A percentile compares a stretch with the other conserved stretches of the same genome.
Evolutionary conservation across 805 yeast genomes (phyloP).

Genomic region (Yarrowia sp.): DNA sequence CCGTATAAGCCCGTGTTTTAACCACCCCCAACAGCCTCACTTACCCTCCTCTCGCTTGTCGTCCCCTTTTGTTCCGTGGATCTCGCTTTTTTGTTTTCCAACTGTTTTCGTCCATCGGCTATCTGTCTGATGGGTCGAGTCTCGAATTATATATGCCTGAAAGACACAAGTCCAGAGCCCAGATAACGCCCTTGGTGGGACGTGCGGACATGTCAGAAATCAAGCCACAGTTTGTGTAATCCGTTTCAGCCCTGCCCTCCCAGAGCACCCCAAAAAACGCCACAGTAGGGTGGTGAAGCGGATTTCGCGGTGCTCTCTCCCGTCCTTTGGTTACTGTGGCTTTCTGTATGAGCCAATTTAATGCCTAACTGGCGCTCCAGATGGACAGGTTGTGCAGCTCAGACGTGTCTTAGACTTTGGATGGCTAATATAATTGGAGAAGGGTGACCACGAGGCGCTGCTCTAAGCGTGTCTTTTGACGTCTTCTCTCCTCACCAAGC

Average conservation of each 20-base stretch:
- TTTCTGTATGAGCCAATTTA: conserved; percentile 29
- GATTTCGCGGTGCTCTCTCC: background rate
- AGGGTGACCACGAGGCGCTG: conserved; percentile 11
- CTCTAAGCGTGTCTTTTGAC: background rate
- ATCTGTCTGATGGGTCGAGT: no score
- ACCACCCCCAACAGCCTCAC: no score
- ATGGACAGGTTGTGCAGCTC: conserved; percentile 12
- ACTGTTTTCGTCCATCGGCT: no score
- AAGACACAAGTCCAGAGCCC: no score
- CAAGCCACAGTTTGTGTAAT: conserved; percentile 6
- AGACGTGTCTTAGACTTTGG: conserved; percentile 9
- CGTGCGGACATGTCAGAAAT: no score
- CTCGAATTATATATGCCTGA: no score
- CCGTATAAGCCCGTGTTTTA: no score
- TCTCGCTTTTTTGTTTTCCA: no score
- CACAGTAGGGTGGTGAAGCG: conserved; percentile 6
- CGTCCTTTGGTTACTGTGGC: background rate
- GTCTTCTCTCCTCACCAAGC: background rate
- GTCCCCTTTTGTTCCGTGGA: no score
- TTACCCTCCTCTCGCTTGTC: no score
- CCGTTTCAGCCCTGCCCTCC: no score
- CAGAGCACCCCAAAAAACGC: background rate
- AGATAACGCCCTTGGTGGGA: no score
- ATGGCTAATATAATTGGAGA: conserved; percentile 14
- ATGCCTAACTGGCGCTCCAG: background rate